A percentile compares a stretch with the other conserved stretches of the same genome.
These are phyloP conservation scores for Xylaria nigripes DNA, from an alignment of 495 filamentous ascomycete genomes.

Conservation along the genomic window DNA sequence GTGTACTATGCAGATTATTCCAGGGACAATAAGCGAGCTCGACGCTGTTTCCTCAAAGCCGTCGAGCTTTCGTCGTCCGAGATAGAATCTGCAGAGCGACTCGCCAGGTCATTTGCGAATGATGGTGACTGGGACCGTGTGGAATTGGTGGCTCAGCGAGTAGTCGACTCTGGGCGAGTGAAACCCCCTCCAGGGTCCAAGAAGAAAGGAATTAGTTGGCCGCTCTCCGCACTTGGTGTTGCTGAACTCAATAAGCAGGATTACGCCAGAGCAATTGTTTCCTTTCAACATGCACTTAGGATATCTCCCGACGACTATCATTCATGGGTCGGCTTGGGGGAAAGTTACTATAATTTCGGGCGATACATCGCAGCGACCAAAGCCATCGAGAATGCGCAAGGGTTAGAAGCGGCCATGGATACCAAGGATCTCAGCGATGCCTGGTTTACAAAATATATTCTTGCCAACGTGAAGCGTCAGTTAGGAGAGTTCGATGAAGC, in stretches of 20 bases:
- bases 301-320: conserved; percentile 80
- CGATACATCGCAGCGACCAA: conserved; percentile 88
- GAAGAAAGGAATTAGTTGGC: conserved; percentile 88
- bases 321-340: conserved; percentile 91
- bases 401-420: conserved; percentile 50
- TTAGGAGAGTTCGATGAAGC: conserved; percentile 82
- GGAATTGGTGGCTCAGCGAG: conserved; percentile 81
- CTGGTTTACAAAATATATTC: conserved; percentile 95
- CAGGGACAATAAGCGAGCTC: conserved; percentile 72
- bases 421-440: conserved; percentile 44
- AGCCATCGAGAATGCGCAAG: conserved; percentile 74
- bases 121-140: conserved; percentile 94
- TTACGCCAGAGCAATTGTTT: conserved; percentile 74
- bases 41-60: conserved; percentile 91
- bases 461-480: conserved; percentile 91
- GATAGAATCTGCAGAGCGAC: conserved; percentile 76
- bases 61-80: conserved; percentile 89
- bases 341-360: conserved; percentile 91
- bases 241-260: conserved; percentile 94
- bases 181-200: conserved; percentile 85
- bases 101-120: conserved; percentile 78
- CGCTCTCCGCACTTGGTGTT: conserved; percentile 90
- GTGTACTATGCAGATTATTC: conserved; percentile 90
- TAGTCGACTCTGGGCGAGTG: conserved; percentile 85
- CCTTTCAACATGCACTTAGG: conserved; percentile 84